phyloP scores from a whole-genome alignment of 2,329 filamentous ascomycete genomes.

The Penicillium freii region DNA sequence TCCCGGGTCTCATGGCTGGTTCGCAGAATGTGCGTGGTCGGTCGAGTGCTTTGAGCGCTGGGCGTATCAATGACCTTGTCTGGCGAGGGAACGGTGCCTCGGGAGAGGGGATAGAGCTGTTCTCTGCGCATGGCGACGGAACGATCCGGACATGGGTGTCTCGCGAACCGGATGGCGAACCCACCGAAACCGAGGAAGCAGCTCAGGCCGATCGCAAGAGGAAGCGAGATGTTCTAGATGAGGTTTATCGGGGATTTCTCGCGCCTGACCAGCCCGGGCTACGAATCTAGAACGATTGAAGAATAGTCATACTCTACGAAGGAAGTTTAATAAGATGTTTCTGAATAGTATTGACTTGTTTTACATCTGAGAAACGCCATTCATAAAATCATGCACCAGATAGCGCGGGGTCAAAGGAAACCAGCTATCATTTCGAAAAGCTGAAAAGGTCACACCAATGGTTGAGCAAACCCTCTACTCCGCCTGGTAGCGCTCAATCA shows the following conservation, averaged over 20 bases:
- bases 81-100: slow-evolving; percentile 67
- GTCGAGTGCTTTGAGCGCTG: slow-evolving; percentile 51
- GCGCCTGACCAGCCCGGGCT: slow-evolving; percentile 26
- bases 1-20: slow-evolving; percentile 54
- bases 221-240: slow-evolving; percentile 76
- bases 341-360: not conserved
- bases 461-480: not conserved
- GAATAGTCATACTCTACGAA: not conserved
- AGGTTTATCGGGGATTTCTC: slow-evolving; percentile 76
- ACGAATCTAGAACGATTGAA: not conserved
- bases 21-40: slow-evolving; percentile 40
- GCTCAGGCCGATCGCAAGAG: slow-evolving; percentile 55
- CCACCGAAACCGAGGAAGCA: slow-evolving; percentile 48
- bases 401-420: not conserved
- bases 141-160: slow-evolving; percentile 78
- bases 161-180: slow-evolving; percentile 50
- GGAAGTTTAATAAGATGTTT: not conserved
- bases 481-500: slow-evolving; percentile 35
- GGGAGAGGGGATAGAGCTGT: slow-evolving; percentile 64
- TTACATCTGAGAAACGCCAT: not conserved
- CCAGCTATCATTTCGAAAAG: not conserved
- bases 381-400: slow-evolving; percentile 4
- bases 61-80: slow-evolving; percentile 69
- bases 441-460: not conserved
- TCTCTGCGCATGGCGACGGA: slow-evolving; percentile 80